Conservation (phyloP, 2,329 filamentous ascomycete species). For the Alternaria brassicae region DNA sequence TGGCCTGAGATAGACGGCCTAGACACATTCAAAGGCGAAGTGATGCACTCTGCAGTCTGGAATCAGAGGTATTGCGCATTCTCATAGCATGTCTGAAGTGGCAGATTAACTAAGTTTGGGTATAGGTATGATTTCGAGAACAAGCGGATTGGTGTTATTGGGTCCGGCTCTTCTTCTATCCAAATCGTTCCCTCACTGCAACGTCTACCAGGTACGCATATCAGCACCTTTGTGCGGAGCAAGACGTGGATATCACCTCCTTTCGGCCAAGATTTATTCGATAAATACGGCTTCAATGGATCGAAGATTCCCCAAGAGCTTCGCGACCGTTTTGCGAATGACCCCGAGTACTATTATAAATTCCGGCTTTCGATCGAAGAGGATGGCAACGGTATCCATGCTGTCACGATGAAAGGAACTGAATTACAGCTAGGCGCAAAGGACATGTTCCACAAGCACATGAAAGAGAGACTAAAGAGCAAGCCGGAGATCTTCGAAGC, state of each 20-base stretch:
- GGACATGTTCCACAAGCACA: constrained; percentile 50
- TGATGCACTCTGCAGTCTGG: constrained; percentile 49
- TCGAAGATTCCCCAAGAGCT: constrained; percentile 36
- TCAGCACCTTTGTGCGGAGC: constrained; percentile 44
- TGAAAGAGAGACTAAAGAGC: constrained; percentile 49
- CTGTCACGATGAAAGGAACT: constrained; percentile 46
- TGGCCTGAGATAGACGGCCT: constrained; percentile 48
- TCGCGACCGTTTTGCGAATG: constrained; percentile 33
- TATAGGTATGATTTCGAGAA: constrained; percentile 40
- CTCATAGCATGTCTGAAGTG: background rate
- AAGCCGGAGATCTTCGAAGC: constrained; percentile 52
- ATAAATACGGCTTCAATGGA: constrained; percentile 46
- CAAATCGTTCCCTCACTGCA: constrained; percentile 53
- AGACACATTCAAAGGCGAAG: constrained; percentile 40
- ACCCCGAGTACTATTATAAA: constrained; percentile 41
- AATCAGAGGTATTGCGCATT: constrained; percentile 36
- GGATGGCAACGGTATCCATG: constrained; percentile 43
- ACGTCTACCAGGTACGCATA: constrained; percentile 39
- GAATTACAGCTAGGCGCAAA: constrained; percentile 48
- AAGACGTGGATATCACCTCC: constrained; percentile 48
- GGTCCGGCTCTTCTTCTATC: constrained; percentile 49
- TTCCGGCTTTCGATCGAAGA: constrained; percentile 45
- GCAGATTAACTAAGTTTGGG: constrained; percentile 5
- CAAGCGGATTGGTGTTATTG: constrained; percentile 48
- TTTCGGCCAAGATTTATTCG: constrained; percentile 39